A percentile compares a stretch with the other conserved stretches of the same genome.
phyloP scores from a whole-genome alignment of 306 rosid genomes.

The Sesbania bispinosa region DNA sequence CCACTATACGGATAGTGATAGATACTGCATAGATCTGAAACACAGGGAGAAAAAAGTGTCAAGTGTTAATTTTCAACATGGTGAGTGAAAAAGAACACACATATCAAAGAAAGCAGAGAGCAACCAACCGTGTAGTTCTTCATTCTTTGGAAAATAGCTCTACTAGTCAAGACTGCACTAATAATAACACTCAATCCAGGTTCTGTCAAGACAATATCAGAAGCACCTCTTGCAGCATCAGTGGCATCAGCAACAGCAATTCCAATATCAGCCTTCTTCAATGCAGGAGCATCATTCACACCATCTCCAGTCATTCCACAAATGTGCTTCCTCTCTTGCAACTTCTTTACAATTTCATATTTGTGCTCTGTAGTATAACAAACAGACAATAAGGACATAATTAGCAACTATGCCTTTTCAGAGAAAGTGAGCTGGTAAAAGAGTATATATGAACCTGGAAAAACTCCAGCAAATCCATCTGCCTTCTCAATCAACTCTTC shows the following conservation, averaged over 20 bases:
- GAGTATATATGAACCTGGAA: slow-evolving; percentile 67
- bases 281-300: slow-evolving; percentile 97
- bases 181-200: slow-evolving; percentile 98
- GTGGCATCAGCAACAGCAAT: slow-evolving; percentile 99
- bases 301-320: slow-evolving; percentile 99
- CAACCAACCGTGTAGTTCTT: slow-evolving; percentile 90
- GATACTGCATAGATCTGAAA: slow-evolving; percentile 95
- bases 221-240: slow-evolving; percentile 97
- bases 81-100: not conserved
- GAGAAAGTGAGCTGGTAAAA: not conserved
- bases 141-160: slow-evolving; percentile 99
- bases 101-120: not conserved
- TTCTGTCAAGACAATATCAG: slow-evolving; percentile 95
- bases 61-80: slow-evolving; percentile 6
- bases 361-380: slow-evolving; percentile 64
- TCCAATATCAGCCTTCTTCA: slow-evolving; percentile 95
- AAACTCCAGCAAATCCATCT: slow-evolving; percentile 99
- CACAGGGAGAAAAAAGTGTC: not conserved
- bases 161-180: slow-evolving; percentile 94
- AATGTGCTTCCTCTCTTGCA: slow-evolving; percentile 96
- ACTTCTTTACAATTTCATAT: slow-evolving; percentile 90
- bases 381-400: not conserved
- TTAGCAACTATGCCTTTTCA: not conserved
- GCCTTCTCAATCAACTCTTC: slow-evolving; percentile 96
- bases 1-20: slow-evolving; percentile 99